Conservation (phyloP, 1,284 basidiomycete species). For the Ceratobasidium sp. region DNA sequence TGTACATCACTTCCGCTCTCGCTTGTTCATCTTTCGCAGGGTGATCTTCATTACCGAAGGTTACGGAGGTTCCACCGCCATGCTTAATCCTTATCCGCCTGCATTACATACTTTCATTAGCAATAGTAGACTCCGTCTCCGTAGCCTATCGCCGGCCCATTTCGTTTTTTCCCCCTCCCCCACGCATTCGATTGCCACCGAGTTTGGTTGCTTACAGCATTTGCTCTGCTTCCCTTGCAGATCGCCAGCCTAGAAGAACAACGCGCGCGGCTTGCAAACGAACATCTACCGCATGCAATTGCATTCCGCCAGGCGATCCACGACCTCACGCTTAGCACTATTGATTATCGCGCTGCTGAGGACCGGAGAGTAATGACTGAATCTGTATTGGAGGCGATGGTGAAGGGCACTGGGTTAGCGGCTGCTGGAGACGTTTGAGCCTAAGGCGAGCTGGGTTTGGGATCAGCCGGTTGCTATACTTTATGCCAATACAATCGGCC, state of each 20-base stretch:
- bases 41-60: constrained; percentile 13
- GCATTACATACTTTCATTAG: constrained; percentile 5
- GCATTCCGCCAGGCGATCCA: constrained; percentile 30
- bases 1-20: constrained; percentile 3
- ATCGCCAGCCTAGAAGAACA: constrained; percentile 39
- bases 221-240: constrained; percentile 10
- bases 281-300: constrained; percentile 29
- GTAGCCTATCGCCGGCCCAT: neutral
- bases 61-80: neutral
- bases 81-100: neutral
- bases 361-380: constrained; percentile 38
- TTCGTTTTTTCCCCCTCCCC: neutral
- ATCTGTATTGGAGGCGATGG: constrained; percentile 32
- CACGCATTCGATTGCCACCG: neutral
- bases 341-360: constrained; percentile 33
- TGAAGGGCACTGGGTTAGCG: constrained; percentile 14
- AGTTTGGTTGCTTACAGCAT: neutral
- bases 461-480: neutral
- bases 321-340: constrained; percentile 25
- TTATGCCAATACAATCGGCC: neutral
- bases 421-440: constrained; percentile 16
- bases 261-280: constrained; percentile 25
- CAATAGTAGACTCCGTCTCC: neutral
- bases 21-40: constrained; percentile 34
- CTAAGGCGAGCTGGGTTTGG: neutral